These are phyloP conservation scores for Furcasterigmium sp. DNA, from an alignment of 2,329 filamentous ascomycete species.

Conservation along the genomic window DNA sequence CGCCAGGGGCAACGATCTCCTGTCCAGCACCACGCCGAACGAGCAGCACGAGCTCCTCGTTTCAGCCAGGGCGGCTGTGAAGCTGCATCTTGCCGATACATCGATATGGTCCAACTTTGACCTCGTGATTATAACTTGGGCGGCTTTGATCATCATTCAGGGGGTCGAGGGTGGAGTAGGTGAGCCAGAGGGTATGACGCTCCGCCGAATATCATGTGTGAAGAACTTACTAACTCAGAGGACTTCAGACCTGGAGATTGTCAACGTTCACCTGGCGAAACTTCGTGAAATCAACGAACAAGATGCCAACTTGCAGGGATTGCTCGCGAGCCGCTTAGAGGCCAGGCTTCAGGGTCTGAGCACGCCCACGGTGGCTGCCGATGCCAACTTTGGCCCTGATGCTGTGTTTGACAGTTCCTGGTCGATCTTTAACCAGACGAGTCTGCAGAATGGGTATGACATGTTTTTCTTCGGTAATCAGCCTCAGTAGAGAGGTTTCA, in stretches of 20 bases:
- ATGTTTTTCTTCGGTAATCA: constrained; percentile 5
- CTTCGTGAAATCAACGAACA: constrained; percentile 21
- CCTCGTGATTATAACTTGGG: constrained; percentile 37
- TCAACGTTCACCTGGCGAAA: constrained; percentile 21
- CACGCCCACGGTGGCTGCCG: constrained; percentile 14
- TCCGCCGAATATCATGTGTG: not conserved
- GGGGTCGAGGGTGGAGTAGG: constrained; percentile 32
- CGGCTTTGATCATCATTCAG: constrained; percentile 35
- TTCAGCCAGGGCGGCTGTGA: constrained; percentile 32
- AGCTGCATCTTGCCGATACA: constrained; percentile 31
- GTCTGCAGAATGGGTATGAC: constrained; percentile 15
- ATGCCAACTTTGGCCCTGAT: constrained; percentile 7
- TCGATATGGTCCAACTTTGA: constrained; percentile 40
- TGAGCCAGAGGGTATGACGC: constrained; percentile 24
- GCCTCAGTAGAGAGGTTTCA: not conserved
- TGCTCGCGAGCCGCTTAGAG: constrained; percentile 18
- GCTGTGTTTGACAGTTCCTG: constrained; percentile 15
- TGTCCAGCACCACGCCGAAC: constrained; percentile 27
- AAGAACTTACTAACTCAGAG: not conserved
- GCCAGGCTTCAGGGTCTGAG: constrained; percentile 18
- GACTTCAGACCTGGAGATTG: constrained; percentile 18
- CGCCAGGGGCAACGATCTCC: constrained; percentile 31
- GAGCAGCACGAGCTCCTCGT: constrained; percentile 35
- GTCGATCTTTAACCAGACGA: constrained; percentile 20
- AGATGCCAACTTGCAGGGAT: constrained; percentile 16